Percentiles rank a stretch among this genome's conserved stretches.
Evolutionary conservation across 164 flowering plant genomes (phyloP).

Genomic region (Macadamia integrifolia): DNA sequence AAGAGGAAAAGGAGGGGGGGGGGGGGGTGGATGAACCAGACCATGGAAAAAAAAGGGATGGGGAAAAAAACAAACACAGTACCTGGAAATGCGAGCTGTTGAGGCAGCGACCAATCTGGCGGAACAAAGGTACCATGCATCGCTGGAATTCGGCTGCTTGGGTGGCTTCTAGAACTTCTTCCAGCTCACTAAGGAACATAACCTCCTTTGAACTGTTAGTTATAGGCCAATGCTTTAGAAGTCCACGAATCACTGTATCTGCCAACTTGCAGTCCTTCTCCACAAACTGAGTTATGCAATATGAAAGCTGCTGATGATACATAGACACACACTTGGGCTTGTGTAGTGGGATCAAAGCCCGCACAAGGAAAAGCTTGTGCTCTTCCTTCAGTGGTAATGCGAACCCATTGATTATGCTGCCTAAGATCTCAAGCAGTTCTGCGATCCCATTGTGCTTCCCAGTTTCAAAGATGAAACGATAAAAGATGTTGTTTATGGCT

Average conservation of each 20-base stretch:
- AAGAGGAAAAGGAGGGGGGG: too few relatives aligned
- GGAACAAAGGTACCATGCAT: slow-evolving; percentile 1
- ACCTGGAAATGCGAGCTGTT: slow-evolving; percentile 2
- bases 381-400: slow-evolving; percentile 2
- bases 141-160: not conserved
- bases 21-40: too few relatives aligned
- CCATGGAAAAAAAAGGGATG: too few relatives aligned
- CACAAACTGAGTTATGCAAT: not conserved
- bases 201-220: slow-evolving; percentile 2
- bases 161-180: not conserved
- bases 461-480: not conserved
- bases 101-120: slow-evolving; percentile 1
- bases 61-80: not conserved
- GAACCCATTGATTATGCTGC: not conserved
- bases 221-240: not conserved
- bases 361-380: not conserved
- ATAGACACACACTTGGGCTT: not conserved
- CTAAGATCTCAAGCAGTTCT: not conserved
- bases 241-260: not conserved
- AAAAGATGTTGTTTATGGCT: not conserved
- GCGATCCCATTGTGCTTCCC: not conserved
- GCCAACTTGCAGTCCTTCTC: not conserved
- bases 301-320: not conserved
- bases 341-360: slow-evolving; percentile 1
- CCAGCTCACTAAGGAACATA: slow-evolving; percentile 1